Base-by-base conservation (phyloP, 2,329 filamentous ascomycete species). In the Sclerotiophoma versabilis region DNA sequence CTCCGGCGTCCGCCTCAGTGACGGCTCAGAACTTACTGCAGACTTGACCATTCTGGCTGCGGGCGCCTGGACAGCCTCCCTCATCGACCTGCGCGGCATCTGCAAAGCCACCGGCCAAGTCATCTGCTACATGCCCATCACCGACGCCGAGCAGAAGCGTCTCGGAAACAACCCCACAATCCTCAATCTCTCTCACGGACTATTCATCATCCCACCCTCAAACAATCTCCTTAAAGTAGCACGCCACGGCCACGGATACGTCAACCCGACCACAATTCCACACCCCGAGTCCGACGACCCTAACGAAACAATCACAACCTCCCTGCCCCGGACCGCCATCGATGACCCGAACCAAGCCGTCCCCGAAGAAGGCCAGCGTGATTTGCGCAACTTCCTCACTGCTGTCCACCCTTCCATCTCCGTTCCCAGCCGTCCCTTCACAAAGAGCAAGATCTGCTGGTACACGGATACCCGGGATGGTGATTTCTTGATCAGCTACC, bases 81-180 rank as follows among this genome's bases (percentile, higher is more conserved):
- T 97, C 19, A 77, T 97, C 50, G 90, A 96, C 73, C 79, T 97
- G 0, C 81, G 87, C 39, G 91, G 91, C 22, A 84, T 90, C 37
- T 87, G 87, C 32, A 84, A 89, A 59, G 90, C 93, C 2, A 96
- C 92, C 0, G 93, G 91, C 12, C 93, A 98, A 68, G 84, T 85
- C 0, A 72, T 98, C 22, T 89, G 84, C 11, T 97, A 96, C 77
- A 79, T 96, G 61, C 81, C 86, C 59, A 83, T 98, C 64, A 89
- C 86, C 0, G 78, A 85, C 14, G 83, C 84, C 5, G 93, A 97
- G 75, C 86, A 93, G 75, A 78, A 79, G 14, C 74, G 75, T 4
- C 79, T 96, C 10, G 79, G 79, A 34, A 76, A 84, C 27, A 86
- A 87, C 67, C 93, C 93, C 0, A 89, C 92, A 2, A 76, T 91